Evolutionary conservation across 371 early-diverging fungal genomes (phyloP), one percentile per base, ranked within the genome.

Genomic region (Thermomucor indicae-seudaticae): DNA sequence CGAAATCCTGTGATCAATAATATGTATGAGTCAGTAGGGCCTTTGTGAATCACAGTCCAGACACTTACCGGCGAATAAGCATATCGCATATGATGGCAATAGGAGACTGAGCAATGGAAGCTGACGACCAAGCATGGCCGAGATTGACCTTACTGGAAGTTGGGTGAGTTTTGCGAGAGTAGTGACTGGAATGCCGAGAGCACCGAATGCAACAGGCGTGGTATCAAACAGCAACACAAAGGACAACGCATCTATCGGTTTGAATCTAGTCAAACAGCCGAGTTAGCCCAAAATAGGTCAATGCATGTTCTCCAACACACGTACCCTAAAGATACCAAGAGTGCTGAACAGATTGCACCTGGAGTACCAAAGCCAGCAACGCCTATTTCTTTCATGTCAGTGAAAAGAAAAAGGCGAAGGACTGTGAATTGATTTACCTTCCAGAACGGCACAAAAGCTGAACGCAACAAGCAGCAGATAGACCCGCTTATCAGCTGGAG

Each of bases 281-380:
- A n/a, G n/a, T n/a, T n/a, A n/a, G n/a, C n/a, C n/a, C n/a, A n/a
- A n/a, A n/a, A n/a, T n/a, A n/a, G n/a, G n/a, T n/a, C n/a, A n/a
- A n/a, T n/a, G n/a, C n/a, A n/a, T n/a, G n/a, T n/a, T n/a, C n/a
- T n/a, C n/a, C n/a, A n/a, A 12, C 43, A 32, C 17, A 45, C 39
- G 53, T 66, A 73, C 67, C 77, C 77, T 22, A 76, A 53, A 16
- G 72, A 72, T 2, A 76, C 73, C 66, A 76, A 45, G 14, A 76
- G 49, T 0, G 77, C 70, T 0, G 77, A 76, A 37, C 73, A 72
- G 43, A 76, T 76, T 11, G 77, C 77, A 43, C 73, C 77, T 5
- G 77, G 77, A 14, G 67, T 76, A 50, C 77, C 77, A 51, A 75
- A 75, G 1, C 76, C 76, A 44, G 72, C 72, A 27, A 70, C 70